These are phyloP conservation scores for Podaxis sp. DNA, from an alignment of 768 basidiomycete species.

Conservation along the genomic window DNA sequence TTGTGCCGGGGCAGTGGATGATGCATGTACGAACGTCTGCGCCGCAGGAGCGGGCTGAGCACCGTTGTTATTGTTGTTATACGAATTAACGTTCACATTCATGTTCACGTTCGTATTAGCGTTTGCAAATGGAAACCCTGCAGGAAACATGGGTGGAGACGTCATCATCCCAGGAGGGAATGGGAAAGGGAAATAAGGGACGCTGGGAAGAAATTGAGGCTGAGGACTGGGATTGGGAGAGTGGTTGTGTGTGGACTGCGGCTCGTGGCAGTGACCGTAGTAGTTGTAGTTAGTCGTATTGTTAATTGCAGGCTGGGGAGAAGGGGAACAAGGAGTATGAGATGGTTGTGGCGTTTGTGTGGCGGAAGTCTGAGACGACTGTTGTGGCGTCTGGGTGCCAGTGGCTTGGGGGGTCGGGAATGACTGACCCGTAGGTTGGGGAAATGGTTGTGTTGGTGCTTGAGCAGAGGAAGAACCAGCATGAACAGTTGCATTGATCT, in stretches of 20 bases:
- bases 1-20: too few relatives aligned
- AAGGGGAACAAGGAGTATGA: too few relatives aligned
- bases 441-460: background rate
- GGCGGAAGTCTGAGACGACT: background rate
- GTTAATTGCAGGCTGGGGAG: background rate
- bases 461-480: background rate
- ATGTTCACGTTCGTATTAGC: background rate
- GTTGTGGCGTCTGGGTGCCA: background rate
- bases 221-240: background rate
- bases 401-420: background rate
- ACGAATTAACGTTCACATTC: background rate
- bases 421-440: background rate
- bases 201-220: background rate
- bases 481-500: background rate
- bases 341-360: background rate
- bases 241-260: background rate
- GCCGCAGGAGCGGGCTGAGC: too few relatives aligned
- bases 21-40: too few relatives aligned
- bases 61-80: background rate
- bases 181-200: background rate
- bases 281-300: background rate
- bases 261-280: background rate
- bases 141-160: background rate
- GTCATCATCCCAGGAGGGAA: background rate
- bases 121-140: background rate